Percentiles rank a stretch among this genome's conserved stretches.
Evolutionary conservation across 352 stramenopile species (phyloP).

Genomic region (Globisporangium irregulare): DNA sequence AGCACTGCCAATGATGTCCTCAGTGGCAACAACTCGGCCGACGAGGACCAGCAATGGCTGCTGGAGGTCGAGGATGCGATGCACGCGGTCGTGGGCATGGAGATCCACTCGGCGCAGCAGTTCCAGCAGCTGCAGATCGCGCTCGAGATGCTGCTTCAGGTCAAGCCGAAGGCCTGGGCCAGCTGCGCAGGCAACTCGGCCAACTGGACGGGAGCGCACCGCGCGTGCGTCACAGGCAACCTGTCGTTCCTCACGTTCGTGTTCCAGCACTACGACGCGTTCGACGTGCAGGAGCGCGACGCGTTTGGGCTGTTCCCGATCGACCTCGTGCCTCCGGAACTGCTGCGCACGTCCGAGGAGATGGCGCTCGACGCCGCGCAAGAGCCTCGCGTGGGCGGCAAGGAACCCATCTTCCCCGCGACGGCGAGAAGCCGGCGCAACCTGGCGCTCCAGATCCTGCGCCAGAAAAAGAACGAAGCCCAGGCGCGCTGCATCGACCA

Average conservation of each 20-base stretch:
- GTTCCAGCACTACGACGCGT: slow-evolving; percentile 35
- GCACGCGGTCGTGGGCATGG: slow-evolving; percentile 52
- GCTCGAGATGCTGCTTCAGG: slow-evolving; percentile 51
- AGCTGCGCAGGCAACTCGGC: slow-evolving; percentile 28
- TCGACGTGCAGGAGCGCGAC: slow-evolving; percentile 38
- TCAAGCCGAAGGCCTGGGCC: slow-evolving; percentile 26
- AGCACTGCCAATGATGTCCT: slow-evolving; percentile 13
- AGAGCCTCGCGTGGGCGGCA: slow-evolving; percentile 4
- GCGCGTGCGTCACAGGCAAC: slow-evolving; percentile 58
- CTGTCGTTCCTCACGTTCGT: slow-evolving; percentile 55
- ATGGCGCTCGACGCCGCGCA: slow-evolving; percentile 17
- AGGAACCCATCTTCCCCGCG: slow-evolving; percentile 3
- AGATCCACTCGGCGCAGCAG: slow-evolving; percentile 51
- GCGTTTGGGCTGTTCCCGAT: slow-evolving; percentile 48
- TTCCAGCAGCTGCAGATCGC: slow-evolving; percentile 65
- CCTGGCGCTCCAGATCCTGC: slow-evolving; percentile 32
- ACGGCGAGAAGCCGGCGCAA: slow-evolving; percentile 29
- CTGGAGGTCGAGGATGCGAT: slow-evolving; percentile 48
- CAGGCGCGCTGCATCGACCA: slow-evolving; percentile 20
- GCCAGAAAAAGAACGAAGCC: slow-evolving; percentile 30
- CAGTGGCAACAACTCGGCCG: neutral
- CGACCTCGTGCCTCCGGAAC: slow-evolving; percentile 53
- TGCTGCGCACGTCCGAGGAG: slow-evolving; percentile 29
- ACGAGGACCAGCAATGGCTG: slow-evolving; percentile 19
- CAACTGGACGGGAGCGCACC: slow-evolving; percentile 50